Conservation (phyloP, 805 yeast species). For the Isabelozyma heimii region DNA sequence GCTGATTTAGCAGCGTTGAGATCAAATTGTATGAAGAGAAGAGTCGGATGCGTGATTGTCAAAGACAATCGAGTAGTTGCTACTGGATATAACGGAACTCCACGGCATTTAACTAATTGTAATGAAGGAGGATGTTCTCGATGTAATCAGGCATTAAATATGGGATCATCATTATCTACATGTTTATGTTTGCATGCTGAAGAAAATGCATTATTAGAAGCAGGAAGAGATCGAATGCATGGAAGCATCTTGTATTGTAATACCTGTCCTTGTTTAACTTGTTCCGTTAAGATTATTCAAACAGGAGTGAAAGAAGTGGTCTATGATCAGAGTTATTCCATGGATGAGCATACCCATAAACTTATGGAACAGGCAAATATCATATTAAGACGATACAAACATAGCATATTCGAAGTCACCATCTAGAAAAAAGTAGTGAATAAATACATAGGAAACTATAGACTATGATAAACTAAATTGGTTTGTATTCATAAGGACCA, state of each 20-base stretch:
- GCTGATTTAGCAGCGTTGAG: constrained; percentile 92
- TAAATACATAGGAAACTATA: neutral
- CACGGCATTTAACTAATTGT: constrained; percentile 82
- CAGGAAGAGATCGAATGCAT: constrained; percentile 69
- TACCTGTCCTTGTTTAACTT: constrained; percentile 96
- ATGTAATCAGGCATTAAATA: constrained; percentile 68
- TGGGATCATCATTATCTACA: constrained; percentile 68
- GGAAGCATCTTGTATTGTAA: constrained; percentile 79
- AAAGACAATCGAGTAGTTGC: constrained; percentile 83
- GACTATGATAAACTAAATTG: constrained; percentile 14
- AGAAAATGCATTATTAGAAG: constrained; percentile 91
- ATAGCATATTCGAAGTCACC: constrained; percentile 39
- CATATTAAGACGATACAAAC: constrained; percentile 50
- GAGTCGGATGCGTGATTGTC: constrained; percentile 95
- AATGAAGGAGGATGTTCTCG: constrained; percentile 94
- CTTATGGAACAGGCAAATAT: constrained; percentile 78
- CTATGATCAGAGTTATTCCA: constrained; percentile 85
- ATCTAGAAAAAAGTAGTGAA: constrained; percentile 14
- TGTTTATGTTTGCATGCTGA: constrained; percentile 97
- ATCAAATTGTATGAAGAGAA: constrained; percentile 94
- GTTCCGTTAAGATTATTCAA: constrained; percentile 93
- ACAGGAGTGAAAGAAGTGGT: constrained; percentile 89
- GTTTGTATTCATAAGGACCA: constrained; percentile 41
- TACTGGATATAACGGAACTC: constrained; percentile 98
- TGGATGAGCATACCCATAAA: constrained; percentile 76